Conservation (phyloP, 2,329 filamentous ascomycete genomes). For the Colletotrichum sp. region DNA sequence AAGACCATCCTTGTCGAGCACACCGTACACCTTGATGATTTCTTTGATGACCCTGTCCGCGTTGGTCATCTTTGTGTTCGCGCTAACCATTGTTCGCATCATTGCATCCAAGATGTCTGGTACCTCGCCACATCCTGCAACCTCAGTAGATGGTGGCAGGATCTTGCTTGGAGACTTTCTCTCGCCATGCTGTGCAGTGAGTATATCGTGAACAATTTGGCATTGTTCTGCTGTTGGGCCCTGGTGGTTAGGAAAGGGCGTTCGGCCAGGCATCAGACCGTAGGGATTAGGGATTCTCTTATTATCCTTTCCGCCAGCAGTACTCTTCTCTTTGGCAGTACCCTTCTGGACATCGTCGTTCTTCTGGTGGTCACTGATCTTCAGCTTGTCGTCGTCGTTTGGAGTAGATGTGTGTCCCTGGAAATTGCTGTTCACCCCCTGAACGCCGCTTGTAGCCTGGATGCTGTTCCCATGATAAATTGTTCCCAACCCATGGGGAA, state of each 20-base stretch:
- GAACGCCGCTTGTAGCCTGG: neutral
- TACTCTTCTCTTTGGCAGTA: neutral
- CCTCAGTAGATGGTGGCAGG: constrained; percentile 70
- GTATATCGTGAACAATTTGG: constrained; percentile 68
- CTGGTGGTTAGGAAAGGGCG: constrained; percentile 72
- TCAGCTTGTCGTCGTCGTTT: neutral
- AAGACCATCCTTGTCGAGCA: constrained; percentile 61
- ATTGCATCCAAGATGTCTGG: constrained; percentile 60
- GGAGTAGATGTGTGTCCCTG: neutral
- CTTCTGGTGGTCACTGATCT: neutral
- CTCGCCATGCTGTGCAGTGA: constrained; percentile 70
- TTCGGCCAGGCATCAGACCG: constrained; percentile 56
- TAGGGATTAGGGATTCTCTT: constrained; percentile 43
- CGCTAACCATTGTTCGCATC: constrained; percentile 57
- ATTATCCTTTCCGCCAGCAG: neutral
- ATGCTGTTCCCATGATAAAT: neutral
- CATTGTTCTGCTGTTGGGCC: constrained; percentile 73
- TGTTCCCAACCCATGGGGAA: constrained; percentile 22
- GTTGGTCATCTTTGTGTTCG: constrained; percentile 51
- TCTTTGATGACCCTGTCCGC: constrained; percentile 70
- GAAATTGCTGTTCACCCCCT: neutral
- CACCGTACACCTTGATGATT: constrained; percentile 68
- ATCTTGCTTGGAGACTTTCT: constrained; percentile 69
- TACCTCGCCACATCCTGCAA: constrained; percentile 70
- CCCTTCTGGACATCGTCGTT: neutral